Conservation (phyloP, 306 rosid species). For the Citrullus colocynthis region DNA sequence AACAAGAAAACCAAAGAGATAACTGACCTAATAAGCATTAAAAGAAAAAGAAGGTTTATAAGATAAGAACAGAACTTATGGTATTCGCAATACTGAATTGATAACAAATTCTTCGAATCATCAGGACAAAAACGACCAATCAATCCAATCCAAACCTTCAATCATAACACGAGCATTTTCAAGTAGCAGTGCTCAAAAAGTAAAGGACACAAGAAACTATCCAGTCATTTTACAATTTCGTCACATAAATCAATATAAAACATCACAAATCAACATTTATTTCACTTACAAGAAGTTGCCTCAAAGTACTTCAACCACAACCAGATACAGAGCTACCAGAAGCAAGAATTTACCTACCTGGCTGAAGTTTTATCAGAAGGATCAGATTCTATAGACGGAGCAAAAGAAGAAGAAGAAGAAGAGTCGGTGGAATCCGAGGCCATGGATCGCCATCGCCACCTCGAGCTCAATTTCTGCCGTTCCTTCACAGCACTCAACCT, state of each 20-base stretch:
- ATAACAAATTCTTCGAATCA: background rate
- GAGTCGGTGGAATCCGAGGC: slow-evolving; percentile 45
- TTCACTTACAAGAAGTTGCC: background rate
- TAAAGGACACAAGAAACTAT: background rate
- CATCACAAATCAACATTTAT: background rate
- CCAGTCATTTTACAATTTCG: background rate
- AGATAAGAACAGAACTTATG: background rate
- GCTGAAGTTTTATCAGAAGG: slow-evolving; percentile 37
- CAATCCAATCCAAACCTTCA: background rate
- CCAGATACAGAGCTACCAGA: background rate
- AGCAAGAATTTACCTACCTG: slow-evolving; percentile 27
- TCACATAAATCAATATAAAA: background rate
- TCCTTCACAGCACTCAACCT: slow-evolving; percentile 10
- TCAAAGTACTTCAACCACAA: background rate
- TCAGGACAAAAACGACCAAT: background rate
- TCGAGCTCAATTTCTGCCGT: slow-evolving; percentile 13
- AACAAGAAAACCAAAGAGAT: background rate
- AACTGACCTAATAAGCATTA: background rate
- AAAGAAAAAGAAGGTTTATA: background rate
- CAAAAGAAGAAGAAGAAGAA: slow-evolving; percentile 27
- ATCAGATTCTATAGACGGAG: slow-evolving; percentile 52
- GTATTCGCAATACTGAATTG: background rate
- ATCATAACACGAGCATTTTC: background rate
- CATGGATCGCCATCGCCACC: slow-evolving; percentile 31
- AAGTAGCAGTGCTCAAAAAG: background rate